phyloP scores from a whole-genome alignment of 2,329 filamentous ascomycete species.

The Aspergillus thermomutatus region DNA sequence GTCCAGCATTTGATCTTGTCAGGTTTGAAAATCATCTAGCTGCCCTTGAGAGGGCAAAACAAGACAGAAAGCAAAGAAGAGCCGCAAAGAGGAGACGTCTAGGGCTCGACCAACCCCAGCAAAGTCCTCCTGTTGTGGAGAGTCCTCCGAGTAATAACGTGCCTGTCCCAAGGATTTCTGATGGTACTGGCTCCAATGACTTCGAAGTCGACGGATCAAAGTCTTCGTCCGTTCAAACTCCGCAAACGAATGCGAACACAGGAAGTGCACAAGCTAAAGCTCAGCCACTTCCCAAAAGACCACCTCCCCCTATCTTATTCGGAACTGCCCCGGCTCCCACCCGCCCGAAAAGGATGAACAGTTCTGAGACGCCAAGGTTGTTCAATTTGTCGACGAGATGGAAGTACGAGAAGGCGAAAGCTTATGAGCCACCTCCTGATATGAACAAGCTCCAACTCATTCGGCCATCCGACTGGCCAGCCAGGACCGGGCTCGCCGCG shows the following conservation, averaged over 20 bases:
- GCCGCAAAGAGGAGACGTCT: constrained; percentile 26
- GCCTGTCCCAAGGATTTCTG: background rate
- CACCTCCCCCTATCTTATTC: constrained; percentile 15
- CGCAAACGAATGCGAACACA: background rate
- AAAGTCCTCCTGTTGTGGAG: background rate
- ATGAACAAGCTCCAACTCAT: constrained; percentile 34
- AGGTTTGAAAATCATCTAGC: constrained; percentile 26
- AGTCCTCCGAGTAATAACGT: background rate
- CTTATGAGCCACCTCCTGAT: constrained; percentile 34
- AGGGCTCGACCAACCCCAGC: constrained; percentile 2
- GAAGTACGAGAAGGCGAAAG: constrained; percentile 30
- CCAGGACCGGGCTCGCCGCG: constrained; percentile 1
- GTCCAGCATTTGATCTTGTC: constrained; percentile 31
- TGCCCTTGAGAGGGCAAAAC: constrained; percentile 16
- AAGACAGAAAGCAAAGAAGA: constrained; percentile 25
- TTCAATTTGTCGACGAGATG: constrained; percentile 26
- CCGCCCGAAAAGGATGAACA: constrained; percentile 3
- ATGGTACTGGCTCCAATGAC: background rate
- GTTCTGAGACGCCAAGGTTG: constrained; percentile 3
- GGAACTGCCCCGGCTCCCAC: constrained; percentile 4
- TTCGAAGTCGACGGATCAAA: background rate
- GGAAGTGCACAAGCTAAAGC: background rate
- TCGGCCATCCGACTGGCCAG: constrained; percentile 32
- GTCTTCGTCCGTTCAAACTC: background rate
- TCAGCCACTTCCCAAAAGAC: background rate